Conservation (phyloP, 208 protist genomes). For the Acanthamoeba culbertsoni region DNA sequence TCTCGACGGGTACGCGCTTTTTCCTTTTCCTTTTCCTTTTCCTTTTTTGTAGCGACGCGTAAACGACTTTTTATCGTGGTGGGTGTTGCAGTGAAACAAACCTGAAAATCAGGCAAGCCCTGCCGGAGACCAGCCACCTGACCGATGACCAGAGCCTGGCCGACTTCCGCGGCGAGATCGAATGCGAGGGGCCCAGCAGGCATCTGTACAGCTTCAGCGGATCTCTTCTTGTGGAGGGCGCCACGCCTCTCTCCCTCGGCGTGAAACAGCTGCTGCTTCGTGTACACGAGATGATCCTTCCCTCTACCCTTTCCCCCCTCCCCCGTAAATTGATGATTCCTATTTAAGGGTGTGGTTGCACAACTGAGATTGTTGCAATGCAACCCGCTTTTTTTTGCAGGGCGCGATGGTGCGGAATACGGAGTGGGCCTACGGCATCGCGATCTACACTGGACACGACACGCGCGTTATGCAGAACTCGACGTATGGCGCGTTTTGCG, state of each 20-base stretch:
- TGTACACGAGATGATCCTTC: background rate
- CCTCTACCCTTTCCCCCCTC: background rate
- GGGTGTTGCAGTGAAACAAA: conserved; percentile 41
- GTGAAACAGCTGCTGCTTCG: conserved; percentile 4
- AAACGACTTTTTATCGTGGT: background rate
- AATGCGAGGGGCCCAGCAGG: conserved; percentile 81
- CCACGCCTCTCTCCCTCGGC: background rate
- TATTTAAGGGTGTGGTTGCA: no score
- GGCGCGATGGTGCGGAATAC: conserved; percentile 14
- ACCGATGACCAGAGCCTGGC: background rate
- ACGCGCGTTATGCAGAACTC: conserved; percentile 78
- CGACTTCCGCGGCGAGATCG: conserved; percentile 21
- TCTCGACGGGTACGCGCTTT: conserved; percentile 84
- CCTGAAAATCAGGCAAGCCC: conserved; percentile 28
- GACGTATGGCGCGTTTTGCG: background rate
- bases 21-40: no score
- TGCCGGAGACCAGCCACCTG: background rate
- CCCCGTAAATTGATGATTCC: no score
- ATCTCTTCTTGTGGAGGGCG: background rate
- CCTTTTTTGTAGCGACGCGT: no score
- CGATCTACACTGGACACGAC: conserved; percentile 79
- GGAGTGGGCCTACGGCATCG: background rate
- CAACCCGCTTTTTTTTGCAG: background rate
- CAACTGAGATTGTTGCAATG: background rate
- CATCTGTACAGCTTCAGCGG: conserved; percentile 80